Evolutionary conservation across 164 flowering plant species (phyloP).

Genomic region (Warburgia ugandensis): DNA sequence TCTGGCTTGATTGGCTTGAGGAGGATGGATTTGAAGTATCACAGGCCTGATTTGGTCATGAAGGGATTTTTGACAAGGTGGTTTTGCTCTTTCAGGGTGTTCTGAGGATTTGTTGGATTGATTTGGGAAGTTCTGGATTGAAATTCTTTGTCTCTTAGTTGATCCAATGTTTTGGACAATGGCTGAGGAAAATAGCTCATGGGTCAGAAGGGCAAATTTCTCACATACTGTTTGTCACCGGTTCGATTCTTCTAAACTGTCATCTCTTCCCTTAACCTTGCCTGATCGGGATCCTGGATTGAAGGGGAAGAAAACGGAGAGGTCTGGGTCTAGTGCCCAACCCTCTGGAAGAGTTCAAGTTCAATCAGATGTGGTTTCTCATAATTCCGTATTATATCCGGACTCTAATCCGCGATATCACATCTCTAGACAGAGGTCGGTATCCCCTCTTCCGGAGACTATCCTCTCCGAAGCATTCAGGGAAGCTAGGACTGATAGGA

Average conservation of each 20-base stretch:
- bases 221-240: slow-evolving; percentile 67
- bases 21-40: too few relatives aligned
- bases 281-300: slow-evolving; percentile 19
- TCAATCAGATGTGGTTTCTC: too few relatives aligned
- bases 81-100: too few relatives aligned
- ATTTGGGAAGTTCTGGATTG: background rate
- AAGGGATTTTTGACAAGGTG: too few relatives aligned
- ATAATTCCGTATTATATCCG: too few relatives aligned
- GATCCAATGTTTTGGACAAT: slow-evolving; percentile 9
- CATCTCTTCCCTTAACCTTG: slow-evolving; percentile 26
- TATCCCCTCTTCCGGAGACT: slow-evolving; percentile 50
- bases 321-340: slow-evolving; percentile 18
- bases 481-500: slow-evolving; percentile 54
- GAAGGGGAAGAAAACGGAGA: slow-evolving; percentile 19
- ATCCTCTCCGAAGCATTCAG: slow-evolving; percentile 51
- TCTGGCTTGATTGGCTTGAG: too few relatives aligned
- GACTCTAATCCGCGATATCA: too few relatives aligned
- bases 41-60: too few relatives aligned
- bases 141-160: slow-evolving; percentile 1
- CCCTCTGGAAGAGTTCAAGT: background rate
- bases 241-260: slow-evolving; percentile 37
- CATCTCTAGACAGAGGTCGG: slow-evolving; percentile 45
- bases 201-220: slow-evolving; percentile 80
- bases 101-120: background rate
- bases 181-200: slow-evolving; percentile 64